phyloP scores from a whole-genome alignment of 768 basidiomycete genomes.

The Pleurotus tuoliensis region DNA sequence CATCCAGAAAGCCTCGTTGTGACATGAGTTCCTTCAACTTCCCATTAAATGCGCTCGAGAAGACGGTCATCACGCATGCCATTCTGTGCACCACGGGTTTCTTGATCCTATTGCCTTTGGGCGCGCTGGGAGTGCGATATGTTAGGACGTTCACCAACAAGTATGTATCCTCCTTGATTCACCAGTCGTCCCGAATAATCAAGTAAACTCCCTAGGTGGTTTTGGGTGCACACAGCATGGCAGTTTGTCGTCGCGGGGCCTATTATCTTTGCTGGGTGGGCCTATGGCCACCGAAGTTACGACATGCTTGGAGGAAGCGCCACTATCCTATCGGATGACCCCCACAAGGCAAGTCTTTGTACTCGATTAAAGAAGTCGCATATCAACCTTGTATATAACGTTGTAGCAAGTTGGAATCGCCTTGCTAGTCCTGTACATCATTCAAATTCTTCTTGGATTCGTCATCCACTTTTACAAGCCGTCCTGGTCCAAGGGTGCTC shows the following conservation, averaged over 20 bases:
- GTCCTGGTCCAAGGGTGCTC: conserved; percentile 28
- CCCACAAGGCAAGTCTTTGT: conserved; percentile 24
- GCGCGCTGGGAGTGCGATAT: conserved; percentile 53
- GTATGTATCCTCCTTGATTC: conserved; percentile 23
- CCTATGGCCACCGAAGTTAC: conserved; percentile 36
- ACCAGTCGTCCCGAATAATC: neutral
- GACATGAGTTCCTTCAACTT: conserved; percentile 5
- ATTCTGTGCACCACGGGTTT: conserved; percentile 49
- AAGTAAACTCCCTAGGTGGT: conserved; percentile 38
- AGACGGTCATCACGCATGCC: conserved; percentile 42
- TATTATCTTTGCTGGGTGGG: conserved; percentile 49
- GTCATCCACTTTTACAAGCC: conserved; percentile 54
- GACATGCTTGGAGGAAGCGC: conserved; percentile 19
- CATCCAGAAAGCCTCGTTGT: too few species aligned
- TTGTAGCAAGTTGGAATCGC: conserved; percentile 47
- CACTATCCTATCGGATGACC: conserved; percentile 31
- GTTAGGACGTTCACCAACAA: conserved; percentile 44
- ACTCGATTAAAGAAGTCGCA: neutral
- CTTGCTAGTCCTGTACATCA: conserved; percentile 49
- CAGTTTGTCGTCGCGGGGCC: conserved; percentile 50
- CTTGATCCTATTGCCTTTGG: conserved; percentile 53
- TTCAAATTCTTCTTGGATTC: conserved; percentile 44
- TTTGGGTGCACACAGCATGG: conserved; percentile 43
- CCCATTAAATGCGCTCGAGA: conserved; percentile 26
- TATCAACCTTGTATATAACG: neutral